Evolutionary conservation across 2,329 filamentous ascomycete genomes (phyloP).

Genomic region (Colletotrichum chlorophyti): DNA sequence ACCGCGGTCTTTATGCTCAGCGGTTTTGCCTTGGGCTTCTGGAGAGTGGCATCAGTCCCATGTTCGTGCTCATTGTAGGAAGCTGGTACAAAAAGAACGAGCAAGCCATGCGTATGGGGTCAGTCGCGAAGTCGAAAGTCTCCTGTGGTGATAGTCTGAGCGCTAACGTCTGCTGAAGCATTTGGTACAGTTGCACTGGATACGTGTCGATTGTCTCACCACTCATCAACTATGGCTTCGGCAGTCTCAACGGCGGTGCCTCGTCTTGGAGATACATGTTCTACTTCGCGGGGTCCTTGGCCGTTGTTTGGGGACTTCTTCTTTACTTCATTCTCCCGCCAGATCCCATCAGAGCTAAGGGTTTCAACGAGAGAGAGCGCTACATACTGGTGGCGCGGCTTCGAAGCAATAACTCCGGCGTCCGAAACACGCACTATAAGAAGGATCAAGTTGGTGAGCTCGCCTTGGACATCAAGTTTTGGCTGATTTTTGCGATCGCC

Average conservation of each 20-base stretch:
- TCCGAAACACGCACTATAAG: slow-evolving; percentile 52
- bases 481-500: slow-evolving; percentile 46
- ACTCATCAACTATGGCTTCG: slow-evolving; percentile 42
- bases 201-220: slow-evolving; percentile 42
- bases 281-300: slow-evolving; percentile 40
- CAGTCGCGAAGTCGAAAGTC: neutral
- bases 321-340: slow-evolving; percentile 38
- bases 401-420: slow-evolving; percentile 43
- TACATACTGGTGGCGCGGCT: slow-evolving; percentile 37
- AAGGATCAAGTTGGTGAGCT: slow-evolving; percentile 47
- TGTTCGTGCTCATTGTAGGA: slow-evolving; percentile 45
- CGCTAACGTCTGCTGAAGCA: slow-evolving; percentile 32
- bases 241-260: slow-evolving; percentile 35
- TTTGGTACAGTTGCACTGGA: slow-evolving; percentile 46
- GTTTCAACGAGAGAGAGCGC: slow-evolving; percentile 37
- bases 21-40: slow-evolving; percentile 46
- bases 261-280: slow-evolving; percentile 43
- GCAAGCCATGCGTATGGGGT: slow-evolving; percentile 38
- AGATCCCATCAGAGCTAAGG: slow-evolving; percentile 36
- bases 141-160: neutral
- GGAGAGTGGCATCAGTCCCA: slow-evolving; percentile 40
- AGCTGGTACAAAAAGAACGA: slow-evolving; percentile 47
- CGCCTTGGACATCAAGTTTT: slow-evolving; percentile 42
- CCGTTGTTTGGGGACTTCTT: slow-evolving; percentile 32
- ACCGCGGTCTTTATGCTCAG: slow-evolving; percentile 39